Percentiles rank a stretch among this genome's conserved stretches.
Evolutionary conservation across 805 yeast genomes (phyloP).

Genomic region (Pichia membranifaciens): DNA sequence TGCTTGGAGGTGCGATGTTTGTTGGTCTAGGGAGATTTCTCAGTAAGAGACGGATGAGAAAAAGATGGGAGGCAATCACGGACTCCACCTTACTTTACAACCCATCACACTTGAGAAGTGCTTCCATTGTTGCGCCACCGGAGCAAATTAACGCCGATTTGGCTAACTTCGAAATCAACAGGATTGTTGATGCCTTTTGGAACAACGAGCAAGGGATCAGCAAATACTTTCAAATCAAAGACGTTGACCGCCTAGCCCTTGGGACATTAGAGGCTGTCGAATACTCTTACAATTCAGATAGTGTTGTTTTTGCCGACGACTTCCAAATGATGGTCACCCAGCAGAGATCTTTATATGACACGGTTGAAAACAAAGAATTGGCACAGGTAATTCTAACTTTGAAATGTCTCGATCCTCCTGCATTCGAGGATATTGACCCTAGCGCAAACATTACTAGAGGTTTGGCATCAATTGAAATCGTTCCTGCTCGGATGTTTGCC

Average conservation of each 20-base stretch:
- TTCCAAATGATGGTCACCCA: constrained; percentile 25
- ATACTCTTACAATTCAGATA: constrained; percentile 18
- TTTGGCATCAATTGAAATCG: constrained; percentile 24
- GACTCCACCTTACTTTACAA: constrained; percentile 24
- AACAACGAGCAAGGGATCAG: constrained; percentile 27
- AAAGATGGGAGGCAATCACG: constrained; percentile 21
- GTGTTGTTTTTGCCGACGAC: constrained; percentile 20
- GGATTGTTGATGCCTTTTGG: constrained; percentile 29
- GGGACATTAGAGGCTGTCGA: constrained; percentile 28
- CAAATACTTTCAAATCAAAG: constrained; percentile 20
- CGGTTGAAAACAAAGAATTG: constrained; percentile 19
- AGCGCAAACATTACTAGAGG: constrained; percentile 22
- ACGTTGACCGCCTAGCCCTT: constrained; percentile 24
- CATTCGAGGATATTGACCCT: constrained; percentile 23
- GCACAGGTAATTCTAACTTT: constrained; percentile 24
- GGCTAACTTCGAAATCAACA: constrained; percentile 27
- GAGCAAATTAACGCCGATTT: constrained; percentile 27
- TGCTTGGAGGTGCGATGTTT: constrained; percentile 23
- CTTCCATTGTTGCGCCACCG: constrained; percentile 20
- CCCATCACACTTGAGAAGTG: constrained; percentile 15
- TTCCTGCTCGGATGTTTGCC: constrained; percentile 18
- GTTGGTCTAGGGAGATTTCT: constrained; percentile 15
- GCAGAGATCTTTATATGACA: constrained; percentile 26
- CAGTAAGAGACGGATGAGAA: constrained; percentile 13
- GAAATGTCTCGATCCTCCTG: constrained; percentile 17